A percentile compares a stretch with the other conserved stretches of the same genome.
Evolutionary conservation across 2,329 filamentous ascomycete species (phyloP).

Genomic region (Elsinoe ampelina): DNA sequence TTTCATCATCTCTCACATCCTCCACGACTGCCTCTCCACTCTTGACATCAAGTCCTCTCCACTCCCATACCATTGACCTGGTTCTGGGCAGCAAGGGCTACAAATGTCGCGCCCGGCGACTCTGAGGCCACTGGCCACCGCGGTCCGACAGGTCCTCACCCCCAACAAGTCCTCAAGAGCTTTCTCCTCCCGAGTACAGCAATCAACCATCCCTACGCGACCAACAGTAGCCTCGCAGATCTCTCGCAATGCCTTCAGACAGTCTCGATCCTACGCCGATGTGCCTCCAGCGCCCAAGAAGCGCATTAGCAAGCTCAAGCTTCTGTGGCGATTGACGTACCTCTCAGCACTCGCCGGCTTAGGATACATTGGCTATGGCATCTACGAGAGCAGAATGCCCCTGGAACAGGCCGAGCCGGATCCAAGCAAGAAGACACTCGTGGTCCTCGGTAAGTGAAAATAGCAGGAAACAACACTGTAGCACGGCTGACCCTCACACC

Average conservation of each 20-base stretch:
- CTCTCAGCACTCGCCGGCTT: conserved; percentile 60
- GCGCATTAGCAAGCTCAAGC: conserved; percentile 64
- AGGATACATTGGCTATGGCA: conserved; percentile 66
- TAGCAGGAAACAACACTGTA: not conserved
- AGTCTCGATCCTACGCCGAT: conserved; percentile 24
- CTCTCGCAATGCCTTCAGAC: conserved; percentile 21
- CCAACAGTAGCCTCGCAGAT: conserved; percentile 6
- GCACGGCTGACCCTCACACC: conserved; percentile 1
- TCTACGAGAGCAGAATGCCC: conserved; percentile 76
- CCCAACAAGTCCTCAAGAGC: not conserved
- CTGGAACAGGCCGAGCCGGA: conserved; percentile 69
- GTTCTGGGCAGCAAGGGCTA: not conserved
- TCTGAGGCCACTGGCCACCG: conserved; percentile 9
- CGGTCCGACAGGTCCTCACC: not conserved
- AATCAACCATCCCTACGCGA: not conserved
- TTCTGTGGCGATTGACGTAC: conserved; percentile 76
- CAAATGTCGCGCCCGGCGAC: conserved; percentile 9
- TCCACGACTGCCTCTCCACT: not conserved
- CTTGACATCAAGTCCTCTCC: not conserved
- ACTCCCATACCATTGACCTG: not conserved
- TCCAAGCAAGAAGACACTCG: conserved; percentile 89
- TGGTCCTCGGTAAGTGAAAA: conserved; percentile 65
- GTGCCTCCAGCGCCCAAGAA: conserved; percentile 31
- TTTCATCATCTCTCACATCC: conserved; percentile 1
- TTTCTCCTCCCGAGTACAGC: not conserved